Evolutionary conservation across 805 yeast genomes (phyloP).

Genomic region (Pichia insulana): DNA sequence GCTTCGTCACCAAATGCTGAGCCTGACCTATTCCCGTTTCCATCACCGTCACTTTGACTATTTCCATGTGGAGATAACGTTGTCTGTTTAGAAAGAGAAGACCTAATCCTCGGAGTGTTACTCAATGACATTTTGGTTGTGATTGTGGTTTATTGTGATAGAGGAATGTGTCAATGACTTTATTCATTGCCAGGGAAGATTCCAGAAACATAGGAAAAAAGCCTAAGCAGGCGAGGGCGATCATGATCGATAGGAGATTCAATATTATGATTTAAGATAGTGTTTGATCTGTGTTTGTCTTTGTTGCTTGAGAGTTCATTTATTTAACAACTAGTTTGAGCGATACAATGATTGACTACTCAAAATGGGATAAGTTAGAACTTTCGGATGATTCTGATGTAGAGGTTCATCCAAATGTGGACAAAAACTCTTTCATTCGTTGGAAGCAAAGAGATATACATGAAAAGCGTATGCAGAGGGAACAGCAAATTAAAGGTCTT

Average conservation of each 20-base stretch:
- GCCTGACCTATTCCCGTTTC: background rate
- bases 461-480: conserved; percentile 77
- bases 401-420: conserved; percentile 98
- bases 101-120: conserved; percentile 7
- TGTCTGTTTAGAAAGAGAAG: conserved; percentile 11
- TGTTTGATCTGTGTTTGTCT: too few relatives aligned
- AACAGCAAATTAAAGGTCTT: conserved; percentile 66
- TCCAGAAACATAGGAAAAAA: background rate
- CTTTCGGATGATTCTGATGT: conserved; percentile 93
- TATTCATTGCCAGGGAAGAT: too few relatives aligned
- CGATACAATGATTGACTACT: conserved; percentile 59
- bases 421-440: conserved; percentile 79
- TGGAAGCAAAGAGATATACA: conserved; percentile 98
- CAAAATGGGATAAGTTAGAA: conserved; percentile 96
- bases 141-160: background rate
- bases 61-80: conserved; percentile 1
- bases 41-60: background rate
- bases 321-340: too few relatives aligned
- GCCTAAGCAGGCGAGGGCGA: too few relatives aligned
- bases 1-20: too few relatives aligned
- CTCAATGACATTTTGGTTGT: conserved; percentile 1
- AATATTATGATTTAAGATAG: too few relatives aligned
- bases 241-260: too few relatives aligned
- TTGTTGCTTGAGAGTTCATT: too few relatives aligned
- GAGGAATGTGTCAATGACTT: background rate